Evolutionary conservation across 2,329 filamentous ascomycete species (phyloP), one percentile per base, ranked within the genome.

Genomic region (Neocatenulostroma microsporum): DNA sequence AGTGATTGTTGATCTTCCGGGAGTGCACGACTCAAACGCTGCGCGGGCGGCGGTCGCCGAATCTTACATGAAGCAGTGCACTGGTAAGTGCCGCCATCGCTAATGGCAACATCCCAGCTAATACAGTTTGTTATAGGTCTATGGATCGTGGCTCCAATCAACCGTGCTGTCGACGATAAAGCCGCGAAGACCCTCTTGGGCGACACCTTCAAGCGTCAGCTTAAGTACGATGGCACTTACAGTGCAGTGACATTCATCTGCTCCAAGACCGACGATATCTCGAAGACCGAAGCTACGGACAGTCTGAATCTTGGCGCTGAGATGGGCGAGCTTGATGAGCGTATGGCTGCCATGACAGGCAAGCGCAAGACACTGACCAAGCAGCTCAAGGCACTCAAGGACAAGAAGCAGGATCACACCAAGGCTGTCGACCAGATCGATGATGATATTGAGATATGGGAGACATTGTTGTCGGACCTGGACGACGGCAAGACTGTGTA

Each of bases 121-220:
- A n/a, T n/a, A n/a, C n/a, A n/a, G n/a, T n/a, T n/a, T n/a, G n/a
- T n/a, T n/a, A n/a, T n/a, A n/a, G 67, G 70, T 3, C 52, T 80
- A 0, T 80, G 73, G 73, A 72, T 80, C 34, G 70, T 78, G n/a
- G 73, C 75, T 2, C 73, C 74, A 0, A 80, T 81, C 39, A 73
- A 63, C 24, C 62, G 76, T 10, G 73, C 73, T 1, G 73, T 80
- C 1, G 72, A 78, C 42, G 72, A 78, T 45, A 75, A 76, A 48
- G 66, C 70, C 2, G 74, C 75, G 0, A 72, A 73, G 39, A 66
- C 62, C 0, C 57, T 80, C 2, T 58, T 80, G 6, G 74, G 73
- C 0, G 63, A 74, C 13, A 64, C 66, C 0, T 78, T 78, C 58
- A 74, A 71, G 47, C 62, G 69, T 0, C 76, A 80, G 45, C 57